phyloP scores from a whole-genome alignment of 1,284 basidiomycete genomes.

The Athelia sp. region DNA sequence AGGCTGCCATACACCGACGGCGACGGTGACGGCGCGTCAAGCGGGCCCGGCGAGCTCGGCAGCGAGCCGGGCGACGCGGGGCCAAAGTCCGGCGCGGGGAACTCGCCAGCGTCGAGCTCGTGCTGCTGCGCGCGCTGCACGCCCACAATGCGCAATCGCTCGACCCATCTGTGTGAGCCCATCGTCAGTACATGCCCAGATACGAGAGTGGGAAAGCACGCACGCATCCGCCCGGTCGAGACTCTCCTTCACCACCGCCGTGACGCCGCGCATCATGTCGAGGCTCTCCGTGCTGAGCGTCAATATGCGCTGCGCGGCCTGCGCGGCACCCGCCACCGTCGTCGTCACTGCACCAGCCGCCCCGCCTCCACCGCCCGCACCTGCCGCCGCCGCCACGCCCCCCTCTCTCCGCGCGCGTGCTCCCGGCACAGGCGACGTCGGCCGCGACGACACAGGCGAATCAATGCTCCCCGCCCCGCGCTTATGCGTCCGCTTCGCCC shows the following conservation, averaged over 20 bases:
- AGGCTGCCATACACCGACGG: not conserved
- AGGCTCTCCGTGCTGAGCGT: constrained; percentile 86
- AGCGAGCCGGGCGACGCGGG: not conserved
- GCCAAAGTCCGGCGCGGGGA: not conserved
- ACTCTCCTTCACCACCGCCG: constrained; percentile 82
- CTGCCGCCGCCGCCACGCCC: not conserved
- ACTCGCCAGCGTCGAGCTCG: not conserved
- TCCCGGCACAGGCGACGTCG: constrained; percentile 24
- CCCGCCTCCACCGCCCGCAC: not conserved
- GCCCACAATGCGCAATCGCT: constrained; percentile 69
- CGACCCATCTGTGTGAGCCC: constrained; percentile 68
- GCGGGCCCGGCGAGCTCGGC: not conserved
- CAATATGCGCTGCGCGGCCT: constrained; percentile 78
- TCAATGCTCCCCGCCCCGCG: not conserved
- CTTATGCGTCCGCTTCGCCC: not conserved
- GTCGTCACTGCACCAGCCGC: constrained; percentile 20
- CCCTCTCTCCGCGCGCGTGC: constrained; percentile 22
- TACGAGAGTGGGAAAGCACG: constrained; percentile 27
- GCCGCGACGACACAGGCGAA: constrained; percentile 18
- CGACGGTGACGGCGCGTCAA: not conserved
- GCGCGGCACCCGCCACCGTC: constrained; percentile 52
- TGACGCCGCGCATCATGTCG: constrained; percentile 87
- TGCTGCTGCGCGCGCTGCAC: constrained; percentile 44
- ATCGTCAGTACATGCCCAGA: constrained; percentile 3
- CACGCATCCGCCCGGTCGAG: constrained; percentile 85